Conservation (phyloP, 1,284 basidiomycete genomes). For the Rhodotorula sp. region DNA sequence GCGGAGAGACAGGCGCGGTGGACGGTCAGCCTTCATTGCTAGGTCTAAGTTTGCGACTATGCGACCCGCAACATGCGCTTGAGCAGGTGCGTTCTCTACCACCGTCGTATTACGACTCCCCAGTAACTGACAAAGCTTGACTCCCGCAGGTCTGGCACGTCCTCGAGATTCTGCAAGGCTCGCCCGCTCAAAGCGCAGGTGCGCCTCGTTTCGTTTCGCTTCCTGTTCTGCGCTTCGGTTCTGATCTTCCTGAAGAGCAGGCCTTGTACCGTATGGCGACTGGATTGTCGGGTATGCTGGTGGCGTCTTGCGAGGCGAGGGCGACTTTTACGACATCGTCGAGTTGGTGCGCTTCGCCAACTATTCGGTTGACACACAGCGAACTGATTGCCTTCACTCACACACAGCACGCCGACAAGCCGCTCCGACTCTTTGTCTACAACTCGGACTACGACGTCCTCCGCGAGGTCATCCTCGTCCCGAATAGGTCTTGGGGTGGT, state of each 20-base stretch:
- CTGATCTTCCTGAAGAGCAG: constrained; percentile 44
- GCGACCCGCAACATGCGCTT: constrained; percentile 77
- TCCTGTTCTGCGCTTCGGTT: not conserved
- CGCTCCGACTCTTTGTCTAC: constrained; percentile 90
- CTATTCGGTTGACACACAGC: not conserved
- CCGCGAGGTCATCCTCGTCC: constrained; percentile 58
- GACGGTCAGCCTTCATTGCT: constrained; percentile 64
- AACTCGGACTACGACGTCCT: constrained; percentile 85
- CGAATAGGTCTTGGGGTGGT: constrained; percentile 93
- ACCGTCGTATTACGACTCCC: no score
- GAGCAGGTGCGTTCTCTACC: constrained; percentile 61
- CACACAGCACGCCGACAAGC: constrained; percentile 81
- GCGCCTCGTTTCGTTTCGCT: not conserved
- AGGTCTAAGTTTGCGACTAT: constrained; percentile 88
- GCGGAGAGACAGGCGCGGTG: constrained; percentile 38
- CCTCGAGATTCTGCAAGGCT: constrained; percentile 90
- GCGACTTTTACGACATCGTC: constrained; percentile 94
- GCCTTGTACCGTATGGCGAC: constrained; percentile 81
- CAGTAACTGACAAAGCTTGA: not conserved
- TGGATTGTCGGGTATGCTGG: constrained; percentile 94
- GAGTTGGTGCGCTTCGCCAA: constrained; percentile 65
- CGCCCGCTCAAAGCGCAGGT: constrained; percentile 80
- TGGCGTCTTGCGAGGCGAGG: constrained; percentile 84
- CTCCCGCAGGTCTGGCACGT: constrained; percentile 80
- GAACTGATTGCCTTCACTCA: not conserved